Evolutionary conservation across 2,329 filamentous ascomycete species (phyloP), one percentile per base, ranked within the genome.

Genomic region (Fusarium sterilihyphosum): DNA sequence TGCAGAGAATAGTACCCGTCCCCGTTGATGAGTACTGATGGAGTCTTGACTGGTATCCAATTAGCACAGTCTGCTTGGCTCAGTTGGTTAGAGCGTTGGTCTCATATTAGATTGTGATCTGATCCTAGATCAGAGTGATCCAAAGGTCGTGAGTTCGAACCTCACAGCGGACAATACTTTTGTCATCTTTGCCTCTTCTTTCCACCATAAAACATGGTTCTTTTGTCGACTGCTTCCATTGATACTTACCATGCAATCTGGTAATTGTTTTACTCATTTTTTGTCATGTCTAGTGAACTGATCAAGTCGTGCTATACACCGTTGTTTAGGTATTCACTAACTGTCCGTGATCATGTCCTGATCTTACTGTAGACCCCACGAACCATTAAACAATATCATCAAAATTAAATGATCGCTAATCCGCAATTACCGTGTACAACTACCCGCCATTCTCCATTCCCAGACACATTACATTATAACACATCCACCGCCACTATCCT

Each of bases 71-170:
- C 59, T 66, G 65, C 65, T 60, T 73, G 59, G 70, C 70, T 73
- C 65, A 68, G 65, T 67, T 68, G 65, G 65, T 61, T 67, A 68
- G 65, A 68, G 65, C 65, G 65, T 68, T 73, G 70, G 70, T 73
- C 70, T 73, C 70, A 73, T 73, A 73, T 29, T 38, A 44, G 35
- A 54, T 37, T 43, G 33, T 73, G 70, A 73, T 49, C 18, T 40
- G 43, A 24, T 59, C 67, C 4, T 22, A 73, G 49, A 56, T 65
- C 47, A 50, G 70, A 58, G 70, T 50, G 12, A 73, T 73, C 70
- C 70, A 73, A 73, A 73, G 70, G 70, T 73, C 70, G 70, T 73
- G 70, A 73, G 70, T 73, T 73, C 70, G 70, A 73, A 67, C 70
- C 70, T 73, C 70, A 61, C 70, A 61, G 65, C 56, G 65, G 70